These are phyloP conservation scores for Tuber microsphaerosporum DNA, from an alignment of 495 filamentous ascomycete species.

Conservation along the genomic window DNA sequence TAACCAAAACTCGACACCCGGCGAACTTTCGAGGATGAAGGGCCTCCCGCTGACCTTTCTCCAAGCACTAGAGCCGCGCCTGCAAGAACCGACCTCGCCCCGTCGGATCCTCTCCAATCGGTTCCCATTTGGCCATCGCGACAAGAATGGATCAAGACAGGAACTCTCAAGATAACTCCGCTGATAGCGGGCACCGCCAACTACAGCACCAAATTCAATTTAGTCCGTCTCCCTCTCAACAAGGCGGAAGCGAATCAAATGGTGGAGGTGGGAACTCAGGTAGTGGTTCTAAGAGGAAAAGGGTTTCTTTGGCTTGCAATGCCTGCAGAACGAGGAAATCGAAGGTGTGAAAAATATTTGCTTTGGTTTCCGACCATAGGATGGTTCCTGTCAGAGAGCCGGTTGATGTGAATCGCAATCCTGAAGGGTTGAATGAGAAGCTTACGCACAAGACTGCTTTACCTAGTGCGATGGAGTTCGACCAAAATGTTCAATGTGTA, in stretches of 20 bases:
- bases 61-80: neutral
- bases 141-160: slow-evolving; percentile 28
- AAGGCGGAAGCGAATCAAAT: neutral
- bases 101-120: neutral
- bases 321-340: slow-evolving; percentile 48
- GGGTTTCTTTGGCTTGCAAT: slow-evolving; percentile 46
- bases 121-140: slow-evolving; percentile 6
- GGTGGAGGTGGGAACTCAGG: neutral
- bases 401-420: neutral
- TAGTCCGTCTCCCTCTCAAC: slow-evolving; percentile 18
- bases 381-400: neutral
- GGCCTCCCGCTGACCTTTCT: neutral
- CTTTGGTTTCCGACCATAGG: neutral
- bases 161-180: slow-evolving; percentile 22
- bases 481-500: slow-evolving; percentile 47
- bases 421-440: neutral
- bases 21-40: neutral
- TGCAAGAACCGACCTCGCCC: slow-evolving; percentile 11
- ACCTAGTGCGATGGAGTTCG: slow-evolving; percentile 47
- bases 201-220: slow-evolving; percentile 17
- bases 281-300: slow-evolving; percentile 26
- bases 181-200: slow-evolving; percentile 13
- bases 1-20: neutral
- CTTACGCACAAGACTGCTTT: slow-evolving; percentile 4
- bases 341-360: slow-evolving; percentile 40